phyloP scores from a whole-genome alignment of 345 rosid genomes.

The Eucalyptus globulus region DNA sequence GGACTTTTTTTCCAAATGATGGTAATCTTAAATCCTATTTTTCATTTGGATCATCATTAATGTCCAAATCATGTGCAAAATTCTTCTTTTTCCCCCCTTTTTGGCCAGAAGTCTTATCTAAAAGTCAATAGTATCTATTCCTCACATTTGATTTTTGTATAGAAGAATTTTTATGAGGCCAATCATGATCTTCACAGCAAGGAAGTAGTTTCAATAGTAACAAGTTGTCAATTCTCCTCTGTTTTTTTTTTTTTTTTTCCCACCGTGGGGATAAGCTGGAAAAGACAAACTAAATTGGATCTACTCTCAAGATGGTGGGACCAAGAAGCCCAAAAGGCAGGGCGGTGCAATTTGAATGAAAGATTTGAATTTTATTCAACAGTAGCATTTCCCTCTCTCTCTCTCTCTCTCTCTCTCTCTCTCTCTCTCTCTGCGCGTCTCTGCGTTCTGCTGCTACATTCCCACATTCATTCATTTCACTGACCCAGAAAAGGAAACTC shows the following conservation, averaged over 20 bases:
- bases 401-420: not conserved
- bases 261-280: not conserved
- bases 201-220: not conserved
- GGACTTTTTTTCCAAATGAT: not conserved
- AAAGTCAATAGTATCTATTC: not conserved
- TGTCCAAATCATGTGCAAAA: not conserved
- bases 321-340: slow-evolving; percentile 1
- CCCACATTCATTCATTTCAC: not conserved
- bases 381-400: not conserved
- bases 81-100: accelerated
- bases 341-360: slow-evolving; percentile 38
- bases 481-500: not conserved
- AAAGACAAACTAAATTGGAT: not conserved
- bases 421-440: not conserved
- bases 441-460: not conserved
- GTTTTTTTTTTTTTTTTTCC: too few relatives aligned
- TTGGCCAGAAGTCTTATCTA: not conserved
- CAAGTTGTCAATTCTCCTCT: not conserved
- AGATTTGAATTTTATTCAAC: slow-evolving; percentile 30
- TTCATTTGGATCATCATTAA: not conserved
- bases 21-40: not conserved
- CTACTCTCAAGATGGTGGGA: not conserved
- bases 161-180: not conserved
- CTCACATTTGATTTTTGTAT: not conserved
- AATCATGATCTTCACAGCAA: not conserved